Base-by-base conservation (phyloP, 441 rosid genomes). In the Erodium texanum region DNA sequence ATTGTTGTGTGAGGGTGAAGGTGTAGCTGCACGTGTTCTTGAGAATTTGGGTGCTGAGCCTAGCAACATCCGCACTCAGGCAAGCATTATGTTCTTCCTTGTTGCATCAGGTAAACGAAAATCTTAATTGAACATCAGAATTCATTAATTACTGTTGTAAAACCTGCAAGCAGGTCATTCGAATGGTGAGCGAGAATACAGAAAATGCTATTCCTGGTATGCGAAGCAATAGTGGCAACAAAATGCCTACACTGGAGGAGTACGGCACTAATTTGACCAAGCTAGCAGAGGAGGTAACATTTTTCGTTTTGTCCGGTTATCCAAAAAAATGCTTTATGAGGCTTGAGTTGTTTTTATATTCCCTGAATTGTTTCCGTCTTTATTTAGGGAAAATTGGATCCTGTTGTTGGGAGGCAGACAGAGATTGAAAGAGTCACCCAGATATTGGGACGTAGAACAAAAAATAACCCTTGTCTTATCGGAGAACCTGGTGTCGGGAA, bases 401-500 rank as follows among this genome's bases (percentile, higher is more conserved):
- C 99, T 19, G 97, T 95, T 71, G 94, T 95, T 74, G 99, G 99
- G 50, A 86, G 99, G 80, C 96, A 90, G 74, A 78, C 75, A 0
- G 96, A 95, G 73, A 90, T 95, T 68, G 95, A 90, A 81, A 87
- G 99, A 70, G 87, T 92, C 50, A 83, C 90, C 64, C 96, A 95
- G 74, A 89, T 95, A 69, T 85, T 95, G 80, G 97, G 96, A 68
- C 90, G 99, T 67, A 75, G 96, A 76, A 85, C 95, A 65, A 95
- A 95, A 80, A 95, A 95, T 75, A 95, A 95, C 62, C 99, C 99
- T 0, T 90, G 97, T 79, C 98, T 95, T 78, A 93, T 95, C 62
- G 99, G 99, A 81, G 99, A 92, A 83, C 90, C 96, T 85, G 98
- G 99, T 64, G 99, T 95, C 65, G 99, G 99, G 64, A 95, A 95